Conservation (phyloP, 116 monocot species). For the Cymodocea nodosa region DNA sequence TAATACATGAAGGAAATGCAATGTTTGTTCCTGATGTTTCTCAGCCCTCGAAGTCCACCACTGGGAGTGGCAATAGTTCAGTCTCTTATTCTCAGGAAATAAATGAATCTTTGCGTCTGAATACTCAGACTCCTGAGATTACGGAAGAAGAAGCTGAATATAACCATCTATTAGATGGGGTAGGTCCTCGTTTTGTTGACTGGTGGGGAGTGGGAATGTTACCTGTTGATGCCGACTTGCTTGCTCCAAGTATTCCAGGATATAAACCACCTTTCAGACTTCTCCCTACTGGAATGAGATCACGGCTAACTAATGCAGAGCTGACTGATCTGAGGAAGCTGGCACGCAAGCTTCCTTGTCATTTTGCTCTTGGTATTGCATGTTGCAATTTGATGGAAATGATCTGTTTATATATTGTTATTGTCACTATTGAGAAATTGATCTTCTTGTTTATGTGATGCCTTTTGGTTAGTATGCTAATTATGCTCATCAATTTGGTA, state of each 20-base stretch:
- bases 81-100: slow-evolving; percentile 10
- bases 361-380: slow-evolving; percentile 94
- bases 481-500: slow-evolving; percentile 11
- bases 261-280: slow-evolving; percentile 81
- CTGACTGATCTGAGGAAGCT: slow-evolving; percentile 86
- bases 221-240: slow-evolving; percentile 91
- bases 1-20: slow-evolving; percentile 24
- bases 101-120: slow-evolving; percentile 8
- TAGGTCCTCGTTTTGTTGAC: slow-evolving; percentile 93
- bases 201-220: slow-evolving; percentile 97
- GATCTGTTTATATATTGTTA: neutral
- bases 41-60: slow-evolving; percentile 13
- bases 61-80: slow-evolving; percentile 16
- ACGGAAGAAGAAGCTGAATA: slow-evolving; percentile 83
- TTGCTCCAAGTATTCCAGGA: slow-evolving; percentile 74
- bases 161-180: slow-evolving; percentile 57
- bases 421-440: neutral
- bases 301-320: slow-evolving; percentile 81
- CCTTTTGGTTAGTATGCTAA: neutral
- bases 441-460: neutral
- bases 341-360: slow-evolving; percentile 72
- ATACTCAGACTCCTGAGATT: slow-evolving; percentile 23
- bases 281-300: slow-evolving; percentile 89
- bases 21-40: slow-evolving; percentile 69
- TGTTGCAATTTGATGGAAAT: neutral